Base-by-base conservation (phyloP, 192 early-diverging fungal species). In the Chytriomyces sp. region DNA sequence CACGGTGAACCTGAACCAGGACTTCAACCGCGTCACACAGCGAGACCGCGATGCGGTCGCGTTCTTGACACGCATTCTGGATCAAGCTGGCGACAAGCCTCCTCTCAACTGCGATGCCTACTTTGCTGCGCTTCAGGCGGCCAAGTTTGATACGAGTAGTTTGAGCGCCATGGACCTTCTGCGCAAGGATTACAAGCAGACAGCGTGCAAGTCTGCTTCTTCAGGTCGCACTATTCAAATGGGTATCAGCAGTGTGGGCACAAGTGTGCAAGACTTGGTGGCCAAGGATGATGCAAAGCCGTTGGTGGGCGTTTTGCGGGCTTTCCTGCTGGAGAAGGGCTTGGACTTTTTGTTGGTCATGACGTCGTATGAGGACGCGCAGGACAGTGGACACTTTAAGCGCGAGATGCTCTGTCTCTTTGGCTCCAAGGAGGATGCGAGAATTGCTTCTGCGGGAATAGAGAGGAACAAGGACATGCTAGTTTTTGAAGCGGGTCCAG, bases 181-280 rank as follows among this genome's bases (percentile, higher is more conserved):
- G 4, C 65, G 85, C 3, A 91, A 87, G 63, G 92, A 93, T 78
- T 93, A 92, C 78, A 93, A 93, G 72, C 87, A 92, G 59, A 91
- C 83, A 80, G 63, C 69, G 0, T 68, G 80, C 6, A 67, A 55
- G 2, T 10, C 26, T 14, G 2, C 59, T 17, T 19, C 12, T 4
- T 31, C 22, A 25, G 40, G 64, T 17, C 55, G 80, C 54, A 66
- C 61, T 0, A 69, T 82, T 52, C 70, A 75, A 30, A 49, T 91
- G 22, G 92, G 92, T 0, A 91, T 92, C 55, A 83, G 81, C 39
- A 82, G 84, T 49, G 82, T 92, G 0, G 38, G 75, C 6, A 90
- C 85, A 73, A 68, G 76, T 32, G 54, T 92, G 22, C 6, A 10
- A 5, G 39, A 66, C 33, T 79, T 76, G 26, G 87, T 85, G 82